Evolutionary conservation across 1,284 basidiomycete species (phyloP).

Genomic region (Cryptococcus amylolentus): DNA sequence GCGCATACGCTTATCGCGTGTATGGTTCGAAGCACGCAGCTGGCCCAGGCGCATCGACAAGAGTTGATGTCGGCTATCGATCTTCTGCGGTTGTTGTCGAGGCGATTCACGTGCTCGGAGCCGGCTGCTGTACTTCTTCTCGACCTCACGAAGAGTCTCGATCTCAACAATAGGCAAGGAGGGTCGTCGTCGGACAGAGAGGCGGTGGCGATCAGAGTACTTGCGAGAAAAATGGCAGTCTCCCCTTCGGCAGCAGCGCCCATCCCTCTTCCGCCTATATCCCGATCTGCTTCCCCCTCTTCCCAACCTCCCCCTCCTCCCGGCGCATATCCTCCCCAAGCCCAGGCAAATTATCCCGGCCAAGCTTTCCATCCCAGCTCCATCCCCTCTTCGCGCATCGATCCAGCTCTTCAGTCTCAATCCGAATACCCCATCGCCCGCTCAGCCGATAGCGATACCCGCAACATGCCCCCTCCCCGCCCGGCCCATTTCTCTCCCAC

Average conservation of each 20-base stretch:
- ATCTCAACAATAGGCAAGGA: background rate
- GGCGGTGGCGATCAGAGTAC: constrained; percentile 8
- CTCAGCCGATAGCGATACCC: background rate
- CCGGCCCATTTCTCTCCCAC: background rate
- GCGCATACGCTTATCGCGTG: constrained; percentile 14
- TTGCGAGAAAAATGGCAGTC: constrained; percentile 11
- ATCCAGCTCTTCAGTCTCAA: background rate
- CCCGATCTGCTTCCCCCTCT: background rate
- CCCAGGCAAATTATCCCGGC: background rate
- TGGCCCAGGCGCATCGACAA: constrained; percentile 8
- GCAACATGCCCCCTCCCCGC: background rate
- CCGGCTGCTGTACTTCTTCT: constrained; percentile 6
- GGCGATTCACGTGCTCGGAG: constrained; percentile 6
- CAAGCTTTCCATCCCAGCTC: background rate
- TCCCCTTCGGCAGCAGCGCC: constrained; percentile 2
- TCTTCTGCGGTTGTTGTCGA: constrained; percentile 4
- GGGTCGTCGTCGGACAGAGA: constrained; percentile 2
- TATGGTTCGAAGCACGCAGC: constrained; percentile 4
- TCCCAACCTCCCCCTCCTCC: background rate
- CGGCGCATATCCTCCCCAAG: background rate
- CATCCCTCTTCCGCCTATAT: background rate
- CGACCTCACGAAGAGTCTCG: constrained; percentile 4
- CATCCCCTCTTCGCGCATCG: background rate
- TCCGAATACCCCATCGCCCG: background rate
- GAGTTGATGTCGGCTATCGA: constrained; percentile 11